Conservation (phyloP, 2,329 filamentous ascomycete species). For the Dothistroma septosporum region DNA sequence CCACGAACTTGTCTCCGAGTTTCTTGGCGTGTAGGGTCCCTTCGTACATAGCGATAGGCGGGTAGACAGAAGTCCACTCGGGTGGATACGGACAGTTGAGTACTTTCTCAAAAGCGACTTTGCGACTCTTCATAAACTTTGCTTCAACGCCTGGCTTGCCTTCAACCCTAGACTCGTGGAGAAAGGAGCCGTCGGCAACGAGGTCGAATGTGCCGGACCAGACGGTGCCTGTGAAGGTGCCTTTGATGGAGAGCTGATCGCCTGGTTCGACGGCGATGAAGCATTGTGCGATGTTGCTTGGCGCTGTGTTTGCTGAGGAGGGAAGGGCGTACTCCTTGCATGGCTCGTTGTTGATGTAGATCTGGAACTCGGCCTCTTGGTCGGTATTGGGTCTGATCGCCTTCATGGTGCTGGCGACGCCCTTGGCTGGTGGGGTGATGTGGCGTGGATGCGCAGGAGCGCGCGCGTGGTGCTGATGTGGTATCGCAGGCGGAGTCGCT, state of each 20-base stretch:
- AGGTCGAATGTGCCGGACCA: conserved; percentile 34
- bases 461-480: background rate
- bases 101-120: conserved; percentile 19
- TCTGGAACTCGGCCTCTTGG: conserved; percentile 31
- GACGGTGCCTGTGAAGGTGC: conserved; percentile 34
- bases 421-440: background rate
- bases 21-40: conserved; percentile 20
- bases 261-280: conserved; percentile 36
- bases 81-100: conserved; percentile 13
- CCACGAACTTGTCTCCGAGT: conserved; percentile 5
- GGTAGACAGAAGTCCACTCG: conserved; percentile 11
- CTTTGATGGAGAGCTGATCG: conserved; percentile 32
- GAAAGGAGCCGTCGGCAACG: conserved; percentile 38
- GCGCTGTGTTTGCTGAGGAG: conserved; percentile 28
- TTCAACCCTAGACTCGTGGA: conserved; percentile 22
- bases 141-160: conserved; percentile 14
- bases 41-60: conserved; percentile 20
- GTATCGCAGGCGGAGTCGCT: background rate
- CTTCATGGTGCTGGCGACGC: conserved; percentile 34
- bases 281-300: conserved; percentile 27
- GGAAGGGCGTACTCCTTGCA: conserved; percentile 37
- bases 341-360: conserved; percentile 25
- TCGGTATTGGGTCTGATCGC: conserved; percentile 35
- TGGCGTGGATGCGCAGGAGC: background rate
- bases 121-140: conserved; percentile 13